Evolutionary conservation across 768 basidiomycete genomes (phyloP), one percentile per base, ranked within the genome.

Genomic region (Boletus subparvulus): DNA sequence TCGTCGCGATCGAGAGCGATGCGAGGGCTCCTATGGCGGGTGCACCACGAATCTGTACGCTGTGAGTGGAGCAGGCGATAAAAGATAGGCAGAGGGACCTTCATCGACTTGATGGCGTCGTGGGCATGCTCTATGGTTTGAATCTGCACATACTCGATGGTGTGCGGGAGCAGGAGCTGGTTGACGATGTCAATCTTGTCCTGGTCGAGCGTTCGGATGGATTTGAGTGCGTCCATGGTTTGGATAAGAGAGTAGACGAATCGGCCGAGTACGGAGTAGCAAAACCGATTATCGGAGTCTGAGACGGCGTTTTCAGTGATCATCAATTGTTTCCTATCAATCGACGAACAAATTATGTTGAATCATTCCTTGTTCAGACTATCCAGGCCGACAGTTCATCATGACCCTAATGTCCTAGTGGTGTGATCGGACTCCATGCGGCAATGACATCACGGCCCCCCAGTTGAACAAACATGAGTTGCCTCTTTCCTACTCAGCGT

Each of bases 101-200:
- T 95, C 95, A 98, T 98, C 16, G 87, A 80, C 75, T 92, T 95
- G 74, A 98, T 98, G 17, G 94, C 95, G 66, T 94, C 90, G 73
- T 91, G 89, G 0, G 94, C 95, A 32, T 93, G 84, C 50, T 94
- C 84, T 57, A 92, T 77, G 14, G 84, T 80, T n/a, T 82, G 74
- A 50, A 98, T 84, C 24, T 77, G 65, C 32, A 91, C 59, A 62
- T 81, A 90, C 61, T 86, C 78, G n/a, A 83, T 82, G 1, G 79
- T 81, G 67, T 90, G 89, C 0, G 94, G 94, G 9, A 96, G 77
- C 6, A 94, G 72, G 6, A 96, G 82, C 77, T 97, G 94, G 75
- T 98, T 88, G 52, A 97, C 81, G 61, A 98, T 96, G 73, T 94
- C 87, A 56, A 97, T 82, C 58, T 77, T 74, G 63, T 78, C 76